Base-by-base conservation (phyloP, 2,329 filamentous ascomycete species). In the Trichoderma hamatum region DNA sequence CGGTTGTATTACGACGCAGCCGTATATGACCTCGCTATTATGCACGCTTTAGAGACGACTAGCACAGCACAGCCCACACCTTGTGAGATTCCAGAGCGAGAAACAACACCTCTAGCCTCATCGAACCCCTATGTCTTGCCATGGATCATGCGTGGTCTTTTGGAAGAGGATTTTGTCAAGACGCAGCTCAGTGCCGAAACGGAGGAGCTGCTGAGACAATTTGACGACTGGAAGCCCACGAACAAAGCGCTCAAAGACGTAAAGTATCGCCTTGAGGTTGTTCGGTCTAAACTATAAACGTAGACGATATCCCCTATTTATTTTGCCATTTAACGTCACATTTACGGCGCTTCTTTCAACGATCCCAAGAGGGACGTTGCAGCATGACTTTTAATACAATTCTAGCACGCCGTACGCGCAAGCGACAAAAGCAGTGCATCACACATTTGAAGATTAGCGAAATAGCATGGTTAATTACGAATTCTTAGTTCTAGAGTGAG, bases 211-310 rank as follows among this genome's bases (percentile, higher is more conserved):
- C 82, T 99, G n/a, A 84, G 84, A 70, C 89, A 97, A 78, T 99
- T 98, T 79, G 94, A 98, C 77, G 89, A 92, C 65, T 99, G 96
- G 96, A 94, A 92, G 76, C 96, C 96, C 0, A 86, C 84, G 0
- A 97, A 90, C 9, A 99, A 98, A 82, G 92, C 92, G 54, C 81
- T 99, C 69, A 97, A 96, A 81, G 96, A 99, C 80, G 94, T 99
- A 58, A 97, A 97, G 80, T 98, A 96, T 80, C 86, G 96, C 71
- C 83, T 99, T 24, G 96, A 98, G 81, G 95, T 91, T 3, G 92
- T 99, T 55, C 87, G 93, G 75, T 97, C 93, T 59, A 96, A 94
- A 81, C 82, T 97, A 24, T 89, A 78, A 75, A n/a, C 19, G 16
- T n/a, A 36, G 34, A 63, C 34, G 59, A 69, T 60, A 65, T 39